These are phyloP conservation scores for Lasiodiplodia theobromae DNA, from an alignment of 2,329 filamentous ascomycete genomes.

Conservation along the genomic window DNA sequence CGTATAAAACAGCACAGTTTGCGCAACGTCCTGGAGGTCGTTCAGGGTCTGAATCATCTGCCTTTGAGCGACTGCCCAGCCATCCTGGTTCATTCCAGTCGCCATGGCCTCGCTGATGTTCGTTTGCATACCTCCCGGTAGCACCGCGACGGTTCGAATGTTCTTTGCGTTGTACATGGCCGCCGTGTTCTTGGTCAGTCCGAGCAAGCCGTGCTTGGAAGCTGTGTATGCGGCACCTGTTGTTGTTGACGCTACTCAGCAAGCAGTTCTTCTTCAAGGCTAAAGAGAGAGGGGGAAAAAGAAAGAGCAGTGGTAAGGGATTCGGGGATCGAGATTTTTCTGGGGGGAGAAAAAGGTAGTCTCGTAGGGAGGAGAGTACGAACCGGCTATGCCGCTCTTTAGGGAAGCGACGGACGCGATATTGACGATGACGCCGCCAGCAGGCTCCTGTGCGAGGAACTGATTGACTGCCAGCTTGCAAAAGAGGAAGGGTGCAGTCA, in stretches of 20 bases:
- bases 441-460: conserved; percentile 51
- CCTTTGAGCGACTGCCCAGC: conserved; percentile 34
- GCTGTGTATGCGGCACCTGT: conserved; percentile 55
- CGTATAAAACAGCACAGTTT: conserved; percentile 42
- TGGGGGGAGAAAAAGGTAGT: not conserved
- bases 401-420: conserved; percentile 42
- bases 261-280: not conserved
- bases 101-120: conserved; percentile 59
- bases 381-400: conserved; percentile 15
- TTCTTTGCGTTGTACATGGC: conserved; percentile 55
- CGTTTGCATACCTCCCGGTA: conserved; percentile 47
- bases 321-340: too few species aligned
- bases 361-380: not conserved
- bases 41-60: conserved; percentile 34
- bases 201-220: conserved; percentile 54
- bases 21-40: conserved; percentile 42
- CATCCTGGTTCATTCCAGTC: conserved; percentile 39
- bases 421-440: conserved; percentile 60
- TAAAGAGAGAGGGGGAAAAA: fast-evolving
- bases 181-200: conserved; percentile 57
- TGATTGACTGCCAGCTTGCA: conserved; percentile 59
- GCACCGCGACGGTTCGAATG: conserved; percentile 55
- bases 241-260: not conserved
- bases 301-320: too few species aligned
- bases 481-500: conserved; percentile 63